Evolutionary conservation across 2,329 filamentous ascomycete genomes (phyloP), one percentile per base, ranked within the genome.

Genomic region (Zopfia rhizophila): DNA sequence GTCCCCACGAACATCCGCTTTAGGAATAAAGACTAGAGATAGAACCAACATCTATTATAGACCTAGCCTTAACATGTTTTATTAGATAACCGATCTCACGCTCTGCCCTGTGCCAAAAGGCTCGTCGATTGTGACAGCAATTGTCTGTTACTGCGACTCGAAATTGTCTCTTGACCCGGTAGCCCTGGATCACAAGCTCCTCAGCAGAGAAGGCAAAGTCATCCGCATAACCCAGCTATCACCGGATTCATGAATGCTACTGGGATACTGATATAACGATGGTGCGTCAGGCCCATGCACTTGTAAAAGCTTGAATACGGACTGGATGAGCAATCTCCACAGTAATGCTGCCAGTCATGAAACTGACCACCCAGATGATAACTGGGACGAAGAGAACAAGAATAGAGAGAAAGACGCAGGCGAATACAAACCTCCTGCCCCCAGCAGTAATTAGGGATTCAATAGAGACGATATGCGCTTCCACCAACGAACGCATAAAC

Each of bases 181-280:
- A 45, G 31, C 39, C 18, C 27, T 53, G 17, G 13, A 31, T 22
- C 19, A 36, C 22, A 45, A 39, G 17, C 12, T 55, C 35, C 30
- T 55, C 21, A 30, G 44, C 22, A 30, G 27, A 13, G n/a, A 42
- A 52, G 48, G 48, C 38, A 38, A 52, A 53, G 16, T 48, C 27
- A 44, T 51, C 31, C 30, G 38, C 11, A 51, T 35, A 17, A 48
- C 16, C 7, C 14, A 48, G 48, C 21, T 47, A 48, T 42, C 32
- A 21, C 31, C 32, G 21, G 51, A 55, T 48, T 51, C 23, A 35
- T 52, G 29, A 44, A 19, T 49, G 39, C 17, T 55, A 36, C 19
- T 55, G 32, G 45, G 44, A 25, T 55, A 44, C 17, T 27, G 23
- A 30, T 48, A 55, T 43, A 25, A 36, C 13, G 30, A 39, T 37